phyloP scores from a whole-genome alignment of 2,329 filamentous ascomycete genomes.

The Tolypocladium cylindrosporum region DNA sequence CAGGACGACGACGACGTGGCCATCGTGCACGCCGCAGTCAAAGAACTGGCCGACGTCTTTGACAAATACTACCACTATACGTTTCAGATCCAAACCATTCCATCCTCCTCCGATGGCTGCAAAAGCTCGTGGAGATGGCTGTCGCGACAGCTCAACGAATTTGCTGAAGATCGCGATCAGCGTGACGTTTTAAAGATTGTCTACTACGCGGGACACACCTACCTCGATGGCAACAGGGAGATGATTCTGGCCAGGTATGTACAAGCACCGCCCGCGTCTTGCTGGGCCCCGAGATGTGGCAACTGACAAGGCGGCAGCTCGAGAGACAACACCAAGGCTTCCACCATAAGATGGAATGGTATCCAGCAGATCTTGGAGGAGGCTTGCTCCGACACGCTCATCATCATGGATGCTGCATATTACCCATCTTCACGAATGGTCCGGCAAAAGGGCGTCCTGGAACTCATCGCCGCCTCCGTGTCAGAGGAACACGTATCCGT shows the following conservation, averaged over 20 bases:
- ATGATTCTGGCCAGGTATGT: conserved; percentile 48
- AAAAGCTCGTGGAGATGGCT: conserved; percentile 45
- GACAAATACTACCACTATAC: conserved; percentile 42
- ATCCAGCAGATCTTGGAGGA: conserved; percentile 48
- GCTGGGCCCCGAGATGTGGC: background rate
- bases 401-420: conserved; percentile 50
- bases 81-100: conserved; percentile 38
- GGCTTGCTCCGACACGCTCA: conserved; percentile 42
- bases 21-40: conserved; percentile 28
- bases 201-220: conserved; percentile 47
- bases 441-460: conserved; percentile 42
- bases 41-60: conserved; percentile 40
- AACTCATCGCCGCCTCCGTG: conserved; percentile 44
- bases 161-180: conserved; percentile 41
- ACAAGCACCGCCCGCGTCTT: background rate
- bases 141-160: conserved; percentile 38
- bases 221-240: conserved; percentile 43
- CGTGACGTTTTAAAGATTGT: conserved; percentile 49
- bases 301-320: conserved; percentile 29
- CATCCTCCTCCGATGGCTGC: conserved; percentile 34
- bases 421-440: conserved; percentile 43
- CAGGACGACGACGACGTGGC: conserved; percentile 39
- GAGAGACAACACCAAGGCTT: conserved; percentile 31
- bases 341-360: conserved; percentile 43
- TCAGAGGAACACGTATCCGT: conserved; percentile 39